phyloP scores from a whole-genome alignment of 805 yeast genomes.

The Nakazawaea pomicola region DNA sequence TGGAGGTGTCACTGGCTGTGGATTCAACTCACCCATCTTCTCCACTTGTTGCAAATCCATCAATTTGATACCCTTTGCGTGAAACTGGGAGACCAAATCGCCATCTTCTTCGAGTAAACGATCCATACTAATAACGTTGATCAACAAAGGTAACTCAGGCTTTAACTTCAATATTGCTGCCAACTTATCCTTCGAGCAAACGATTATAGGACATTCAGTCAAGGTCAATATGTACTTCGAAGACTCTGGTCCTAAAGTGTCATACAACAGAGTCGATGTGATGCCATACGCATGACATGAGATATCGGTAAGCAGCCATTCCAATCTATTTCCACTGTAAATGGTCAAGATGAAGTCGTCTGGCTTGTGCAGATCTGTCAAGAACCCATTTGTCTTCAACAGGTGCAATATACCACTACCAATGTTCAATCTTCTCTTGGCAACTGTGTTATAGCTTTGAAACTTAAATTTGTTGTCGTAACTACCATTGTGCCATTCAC shows the following conservation, averaged over 20 bases:
- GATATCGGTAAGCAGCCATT: slow-evolving; percentile 68
- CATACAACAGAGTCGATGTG: slow-evolving; percentile 50
- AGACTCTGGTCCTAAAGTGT: slow-evolving; percentile 54
- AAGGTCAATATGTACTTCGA: slow-evolving; percentile 57
- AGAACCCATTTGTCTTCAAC: slow-evolving; percentile 23
- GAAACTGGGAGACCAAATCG: slow-evolving; percentile 26
- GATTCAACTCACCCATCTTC: slow-evolving; percentile 16
- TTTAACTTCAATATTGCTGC: slow-evolving; percentile 41
- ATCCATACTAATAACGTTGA: slow-evolving; percentile 55
- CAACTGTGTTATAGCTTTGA: slow-evolving; percentile 37
- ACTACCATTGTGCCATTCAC: slow-evolving; percentile 27
- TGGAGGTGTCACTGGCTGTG: slow-evolving; percentile 4
- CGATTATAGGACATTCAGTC: slow-evolving; percentile 55
- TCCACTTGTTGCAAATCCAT: slow-evolving; percentile 41
- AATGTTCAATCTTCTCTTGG: slow-evolving; percentile 36
- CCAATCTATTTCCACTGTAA: slow-evolving; percentile 53
- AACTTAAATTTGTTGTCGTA: slow-evolving; percentile 33
- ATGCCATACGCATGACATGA: slow-evolving; percentile 58
- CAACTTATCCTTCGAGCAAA: slow-evolving; percentile 49
- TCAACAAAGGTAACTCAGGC: slow-evolving; percentile 31
- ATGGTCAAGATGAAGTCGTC: slow-evolving; percentile 48
- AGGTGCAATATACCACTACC: slow-evolving; percentile 52
- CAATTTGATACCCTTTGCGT: slow-evolving; percentile 28
- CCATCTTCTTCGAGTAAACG: slow-evolving; percentile 31
- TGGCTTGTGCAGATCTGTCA: slow-evolving; percentile 8